Conservation (phyloP, 805 yeast species). For the Barnettozyma vustinii region DNA sequence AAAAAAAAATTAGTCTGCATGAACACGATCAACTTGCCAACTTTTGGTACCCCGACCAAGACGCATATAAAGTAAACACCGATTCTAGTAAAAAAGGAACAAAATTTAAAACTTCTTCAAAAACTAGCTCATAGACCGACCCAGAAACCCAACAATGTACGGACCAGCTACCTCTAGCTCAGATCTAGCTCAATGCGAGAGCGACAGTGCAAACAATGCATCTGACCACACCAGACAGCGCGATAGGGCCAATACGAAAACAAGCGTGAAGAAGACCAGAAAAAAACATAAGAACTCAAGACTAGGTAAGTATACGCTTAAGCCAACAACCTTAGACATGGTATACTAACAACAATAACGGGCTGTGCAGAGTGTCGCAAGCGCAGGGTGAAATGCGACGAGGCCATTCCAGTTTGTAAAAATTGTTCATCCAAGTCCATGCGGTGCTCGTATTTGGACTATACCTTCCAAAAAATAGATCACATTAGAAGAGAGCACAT, state of each 20-base stretch:
- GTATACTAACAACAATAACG: neutral
- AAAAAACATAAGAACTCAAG: slow-evolving; percentile 57
- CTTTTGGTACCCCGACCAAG: neutral
- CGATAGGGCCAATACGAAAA: neutral
- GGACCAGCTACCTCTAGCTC: neutral
- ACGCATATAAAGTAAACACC: neutral
- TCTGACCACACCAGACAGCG: neutral
- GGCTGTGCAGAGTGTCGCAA: slow-evolving; percentile 62
- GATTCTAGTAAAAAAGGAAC: neutral
- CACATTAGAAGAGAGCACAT: slow-evolving; percentile 1
- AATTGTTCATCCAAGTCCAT: slow-evolving; percentile 35
- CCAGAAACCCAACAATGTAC: neutral
- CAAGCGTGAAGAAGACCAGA: slow-evolving; percentile 23
- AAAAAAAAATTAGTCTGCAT: neutral
- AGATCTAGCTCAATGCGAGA: neutral
- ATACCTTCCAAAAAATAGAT: slow-evolving; percentile 10
- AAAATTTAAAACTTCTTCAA: neutral
- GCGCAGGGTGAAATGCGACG: slow-evolving; percentile 60
- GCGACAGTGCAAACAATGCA: neutral
- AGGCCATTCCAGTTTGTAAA: slow-evolving; percentile 47
- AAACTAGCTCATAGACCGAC: neutral
- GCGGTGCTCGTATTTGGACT: slow-evolving; percentile 19
- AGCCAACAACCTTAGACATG: neutral
- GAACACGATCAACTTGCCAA: neutral
- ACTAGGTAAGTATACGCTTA: neutral